Conservation (phyloP, 768 basidiomycete species). For the Cantharellus anzutake region DNA sequence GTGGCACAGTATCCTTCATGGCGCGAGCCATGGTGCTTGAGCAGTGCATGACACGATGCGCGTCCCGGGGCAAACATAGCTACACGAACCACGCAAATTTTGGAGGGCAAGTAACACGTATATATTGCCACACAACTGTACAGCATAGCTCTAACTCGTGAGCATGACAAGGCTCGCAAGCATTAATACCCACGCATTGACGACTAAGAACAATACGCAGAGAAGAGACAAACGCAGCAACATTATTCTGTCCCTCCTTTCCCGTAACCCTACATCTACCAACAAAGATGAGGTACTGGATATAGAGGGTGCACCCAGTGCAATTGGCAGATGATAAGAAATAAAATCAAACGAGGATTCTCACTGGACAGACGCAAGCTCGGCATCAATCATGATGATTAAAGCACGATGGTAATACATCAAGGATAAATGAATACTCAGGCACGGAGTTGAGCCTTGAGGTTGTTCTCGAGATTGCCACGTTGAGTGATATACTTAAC, state of each 20-base stretch:
- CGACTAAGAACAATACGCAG: background rate
- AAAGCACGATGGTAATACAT: background rate
- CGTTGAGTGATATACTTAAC: constrained; percentile 83
- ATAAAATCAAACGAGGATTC: background rate
- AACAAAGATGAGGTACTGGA: background rate
- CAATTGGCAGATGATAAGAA: background rate
- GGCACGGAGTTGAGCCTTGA: constrained; percentile 65
- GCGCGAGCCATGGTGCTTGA: too few species aligned
- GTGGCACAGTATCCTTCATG: too few species aligned
- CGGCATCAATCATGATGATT: background rate
- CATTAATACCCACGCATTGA: background rate
- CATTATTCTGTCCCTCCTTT: background rate
- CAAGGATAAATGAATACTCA: constrained; percentile 14
- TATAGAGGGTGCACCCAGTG: background rate
- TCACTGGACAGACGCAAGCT: background rate
- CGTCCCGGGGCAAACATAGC: too few species aligned
- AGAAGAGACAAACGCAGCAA: background rate
- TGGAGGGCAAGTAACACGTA: too few species aligned
- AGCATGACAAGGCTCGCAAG: too few species aligned
- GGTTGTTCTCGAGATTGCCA: constrained; percentile 70
- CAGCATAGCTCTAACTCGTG: too few species aligned
- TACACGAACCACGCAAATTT: too few species aligned
- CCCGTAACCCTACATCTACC: background rate
- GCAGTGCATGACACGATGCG: too few species aligned
- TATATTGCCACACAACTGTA: too few species aligned